Evolutionary conservation across 176 grass and related monocot species (phyloP).

Genomic region (Tuctoria greenei): DNA sequence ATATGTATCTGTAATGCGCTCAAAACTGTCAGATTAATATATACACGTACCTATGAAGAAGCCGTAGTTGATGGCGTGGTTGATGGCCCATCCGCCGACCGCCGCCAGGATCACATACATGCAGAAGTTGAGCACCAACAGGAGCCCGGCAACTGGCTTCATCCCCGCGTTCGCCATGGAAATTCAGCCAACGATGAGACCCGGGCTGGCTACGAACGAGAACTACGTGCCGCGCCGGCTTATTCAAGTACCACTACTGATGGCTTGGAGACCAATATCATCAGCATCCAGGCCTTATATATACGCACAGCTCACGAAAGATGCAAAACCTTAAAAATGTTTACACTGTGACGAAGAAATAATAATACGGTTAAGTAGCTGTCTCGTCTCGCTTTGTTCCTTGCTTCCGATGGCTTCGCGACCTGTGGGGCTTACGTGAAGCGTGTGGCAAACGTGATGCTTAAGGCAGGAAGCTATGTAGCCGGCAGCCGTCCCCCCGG

Average conservation of each 20-base stretch:
- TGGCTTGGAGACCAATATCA: neutral
- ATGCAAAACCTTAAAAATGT: neutral
- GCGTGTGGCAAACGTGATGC: slow-evolving; percentile 53
- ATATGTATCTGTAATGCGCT: too few species aligned
- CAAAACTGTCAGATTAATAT: neutral
- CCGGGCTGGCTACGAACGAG: neutral
- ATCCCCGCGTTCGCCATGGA: slow-evolving; percentile 62
- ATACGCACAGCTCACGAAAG: neutral
- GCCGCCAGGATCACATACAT: slow-evolving; percentile 87
- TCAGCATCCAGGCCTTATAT: slow-evolving; percentile 34
- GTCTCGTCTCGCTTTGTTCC: slow-evolving; percentile 50
- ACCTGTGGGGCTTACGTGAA: slow-evolving; percentile 24
- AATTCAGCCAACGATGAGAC: neutral
- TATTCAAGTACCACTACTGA: neutral
- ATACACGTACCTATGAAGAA: slow-evolving; percentile 54
- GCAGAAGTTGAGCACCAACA: slow-evolving; percentile 86
- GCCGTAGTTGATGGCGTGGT: slow-evolving; percentile 71
- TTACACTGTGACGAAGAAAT: neutral
- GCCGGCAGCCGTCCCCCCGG: too few species aligned
- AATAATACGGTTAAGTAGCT: neutral
- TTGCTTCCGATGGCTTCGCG: slow-evolving; percentile 54
- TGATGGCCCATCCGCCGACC: slow-evolving; percentile 88
- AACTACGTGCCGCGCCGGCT: neutral
- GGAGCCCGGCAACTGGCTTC: slow-evolving; percentile 55
- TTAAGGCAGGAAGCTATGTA: slow-evolving; percentile 58